Conservation (phyloP, 495 filamentous ascomycete species). For the Platismatia glauca region DNA sequence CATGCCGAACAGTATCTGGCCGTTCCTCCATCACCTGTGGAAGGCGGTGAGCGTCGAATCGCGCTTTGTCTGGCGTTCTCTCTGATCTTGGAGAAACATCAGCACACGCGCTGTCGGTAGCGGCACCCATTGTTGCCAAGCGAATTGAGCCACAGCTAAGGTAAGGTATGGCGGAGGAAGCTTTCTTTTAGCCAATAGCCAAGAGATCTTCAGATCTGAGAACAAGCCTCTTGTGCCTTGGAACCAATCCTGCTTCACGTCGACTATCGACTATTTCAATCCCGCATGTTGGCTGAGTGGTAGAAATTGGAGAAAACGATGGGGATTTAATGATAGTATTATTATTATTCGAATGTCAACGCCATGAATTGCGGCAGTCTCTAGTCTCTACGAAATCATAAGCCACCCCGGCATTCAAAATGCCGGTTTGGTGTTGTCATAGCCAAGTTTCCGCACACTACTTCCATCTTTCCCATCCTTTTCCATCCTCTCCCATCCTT, state of each 20-base stretch:
- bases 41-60: constrained; percentile 6
- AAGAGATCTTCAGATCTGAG: neutral
- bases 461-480: neutral
- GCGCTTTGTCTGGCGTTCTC: constrained; percentile 5
- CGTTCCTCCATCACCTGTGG: constrained; percentile 37
- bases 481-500: no score
- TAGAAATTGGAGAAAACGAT: neutral
- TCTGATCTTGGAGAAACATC: constrained; percentile 3
- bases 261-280: neutral
- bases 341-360: neutral
- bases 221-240: no score
- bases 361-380: neutral
- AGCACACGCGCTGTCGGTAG: neutral
- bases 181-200: neutral
- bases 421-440: constrained; percentile 14
- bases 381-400: neutral
- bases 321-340: neutral
- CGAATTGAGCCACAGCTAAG: constrained; percentile 9
- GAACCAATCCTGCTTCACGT: no score
- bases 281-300: neutral
- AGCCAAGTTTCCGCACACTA: constrained; percentile 12
- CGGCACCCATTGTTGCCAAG: constrained; percentile 9
- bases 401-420: constrained; percentile 6
- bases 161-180: neutral
- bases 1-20: constrained; percentile 43